Evolutionary conservation across 345 rosid genomes (phyloP).

Genomic region (Reutealis trisperma): DNA sequence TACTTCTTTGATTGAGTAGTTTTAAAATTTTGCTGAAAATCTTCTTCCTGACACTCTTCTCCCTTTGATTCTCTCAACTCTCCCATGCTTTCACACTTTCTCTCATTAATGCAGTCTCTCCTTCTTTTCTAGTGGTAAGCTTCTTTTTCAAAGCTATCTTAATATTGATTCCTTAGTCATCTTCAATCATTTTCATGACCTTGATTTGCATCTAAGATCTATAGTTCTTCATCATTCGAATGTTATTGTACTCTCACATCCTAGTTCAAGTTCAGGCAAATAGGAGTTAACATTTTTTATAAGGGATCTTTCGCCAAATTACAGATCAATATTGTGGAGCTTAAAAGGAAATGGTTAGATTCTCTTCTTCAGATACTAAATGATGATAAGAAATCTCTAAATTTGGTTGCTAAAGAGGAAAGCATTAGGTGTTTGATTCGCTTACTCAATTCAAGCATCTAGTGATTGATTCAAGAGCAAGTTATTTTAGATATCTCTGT

Average conservation of each 20-base stretch:
- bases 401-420: slow-evolving; percentile 67
- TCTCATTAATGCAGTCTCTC: slow-evolving; percentile 50
- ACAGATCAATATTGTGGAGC: slow-evolving; percentile 77
- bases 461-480: slow-evolving; percentile 57
- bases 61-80: slow-evolving; percentile 67
- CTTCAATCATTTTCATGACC: slow-evolving; percentile 57
- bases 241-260: slow-evolving; percentile 72
- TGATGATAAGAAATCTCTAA: slow-evolving; percentile 52
- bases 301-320: slow-evolving; percentile 73
- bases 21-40: no score
- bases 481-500: slow-evolving; percentile 59
- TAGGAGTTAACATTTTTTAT: slow-evolving; percentile 60
- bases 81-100: slow-evolving; percentile 71
- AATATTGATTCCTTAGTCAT: slow-evolving; percentile 69
- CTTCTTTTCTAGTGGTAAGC: slow-evolving; percentile 71
- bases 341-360: slow-evolving; percentile 68
- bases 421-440: slow-evolving; percentile 59
- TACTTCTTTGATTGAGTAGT: no score
- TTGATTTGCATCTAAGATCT: slow-evolving; percentile 74
- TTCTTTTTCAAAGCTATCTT: slow-evolving; percentile 83
- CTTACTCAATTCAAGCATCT: slow-evolving; percentile 55
- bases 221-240: slow-evolving; percentile 70
- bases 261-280: slow-evolving; percentile 51
- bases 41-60: slow-evolving; percentile 73
- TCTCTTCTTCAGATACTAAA: slow-evolving; percentile 64